Conservation (phyloP, 805 yeast species). For the Zygosaccharomyces bisporus region DNA sequence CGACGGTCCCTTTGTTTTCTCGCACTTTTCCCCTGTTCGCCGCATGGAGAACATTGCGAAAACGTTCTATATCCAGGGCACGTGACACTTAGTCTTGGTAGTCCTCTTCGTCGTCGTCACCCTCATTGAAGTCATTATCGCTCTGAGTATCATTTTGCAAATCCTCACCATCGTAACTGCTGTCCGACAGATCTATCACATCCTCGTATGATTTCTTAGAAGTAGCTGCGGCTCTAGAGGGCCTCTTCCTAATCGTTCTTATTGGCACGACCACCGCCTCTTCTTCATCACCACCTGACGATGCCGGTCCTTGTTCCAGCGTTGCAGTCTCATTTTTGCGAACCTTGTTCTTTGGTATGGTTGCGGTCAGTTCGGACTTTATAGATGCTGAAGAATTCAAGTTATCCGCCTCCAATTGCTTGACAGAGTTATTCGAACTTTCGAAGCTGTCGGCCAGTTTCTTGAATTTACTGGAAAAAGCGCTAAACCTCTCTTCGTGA, state of each 20-base stretch:
- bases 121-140: conserved; percentile 3
- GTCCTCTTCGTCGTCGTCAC: conserved; percentile 19
- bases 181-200: conserved; percentile 27
- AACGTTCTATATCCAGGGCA: neutral
- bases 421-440: conserved; percentile 9
- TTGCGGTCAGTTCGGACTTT: neutral
- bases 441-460: conserved; percentile 33
- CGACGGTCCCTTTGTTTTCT: conserved; percentile 3
- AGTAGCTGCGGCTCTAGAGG: conserved; percentile 19
- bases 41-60: too few relatives aligned
- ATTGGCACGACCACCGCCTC: conserved; percentile 12
- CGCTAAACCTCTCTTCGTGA: conserved; percentile 19
- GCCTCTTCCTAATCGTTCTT: conserved; percentile 21
- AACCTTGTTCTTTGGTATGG: neutral
- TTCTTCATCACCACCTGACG: neutral
- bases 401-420: conserved; percentile 4
- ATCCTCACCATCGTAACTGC: conserved; percentile 28
- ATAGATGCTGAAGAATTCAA: neutral
- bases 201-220: conserved; percentile 21
- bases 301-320: neutral
- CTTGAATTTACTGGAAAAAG: conserved; percentile 34
- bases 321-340: neutral
- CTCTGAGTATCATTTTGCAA: conserved; percentile 10
- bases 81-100: conserved; percentile 6
- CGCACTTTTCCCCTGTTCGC: too few relatives aligned